phyloP scores from a whole-genome alignment of 2,329 filamentous ascomycete genomes.

The Microascus cirrosus region DNA sequence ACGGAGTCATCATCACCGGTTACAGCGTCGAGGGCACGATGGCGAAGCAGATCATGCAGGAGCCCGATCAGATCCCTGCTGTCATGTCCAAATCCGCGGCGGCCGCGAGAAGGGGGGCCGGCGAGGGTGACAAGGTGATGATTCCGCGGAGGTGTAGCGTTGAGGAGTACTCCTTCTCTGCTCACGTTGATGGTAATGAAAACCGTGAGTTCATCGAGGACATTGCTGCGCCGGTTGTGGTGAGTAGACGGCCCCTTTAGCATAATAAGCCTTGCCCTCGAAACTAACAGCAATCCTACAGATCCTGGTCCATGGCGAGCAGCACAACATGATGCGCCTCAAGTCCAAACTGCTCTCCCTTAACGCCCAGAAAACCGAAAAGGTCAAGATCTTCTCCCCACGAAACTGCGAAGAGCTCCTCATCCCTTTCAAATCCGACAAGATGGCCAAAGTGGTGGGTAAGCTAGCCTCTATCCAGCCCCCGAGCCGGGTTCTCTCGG shows the following conservation, averaged over 20 bases:
- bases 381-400: slow-evolving; percentile 87
- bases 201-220: slow-evolving; percentile 97
- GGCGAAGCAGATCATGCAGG: slow-evolving; percentile 90
- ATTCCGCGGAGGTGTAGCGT: slow-evolving; percentile 88
- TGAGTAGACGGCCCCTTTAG: slow-evolving; percentile 36
- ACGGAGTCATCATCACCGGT: slow-evolving; percentile 96
- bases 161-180: slow-evolving; percentile 89
- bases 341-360: slow-evolving; percentile 92
- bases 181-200: slow-evolving; percentile 91
- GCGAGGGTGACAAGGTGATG: slow-evolving; percentile 76
- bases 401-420: slow-evolving; percentile 90
- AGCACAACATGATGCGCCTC: slow-evolving; percentile 94
- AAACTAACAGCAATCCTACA: background rate
- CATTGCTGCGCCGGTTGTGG: slow-evolving; percentile 81
- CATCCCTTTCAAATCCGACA: slow-evolving; percentile 92
- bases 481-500: slow-evolving; percentile 29
- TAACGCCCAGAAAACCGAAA: slow-evolving; percentile 67
- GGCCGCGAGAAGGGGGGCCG: slow-evolving; percentile 30
- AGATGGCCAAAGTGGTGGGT: slow-evolving; percentile 90
- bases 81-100: slow-evolving; percentile 71
- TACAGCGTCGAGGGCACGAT: slow-evolving; percentile 98
- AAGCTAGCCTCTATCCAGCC: slow-evolving; percentile 76
- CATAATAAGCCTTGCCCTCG: background rate
- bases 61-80: slow-evolving; percentile 88
- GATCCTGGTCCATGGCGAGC: slow-evolving; percentile 87